Conservation (phyloP, 345 rosid genomes). For the Hypericum androsaemum region DNA sequence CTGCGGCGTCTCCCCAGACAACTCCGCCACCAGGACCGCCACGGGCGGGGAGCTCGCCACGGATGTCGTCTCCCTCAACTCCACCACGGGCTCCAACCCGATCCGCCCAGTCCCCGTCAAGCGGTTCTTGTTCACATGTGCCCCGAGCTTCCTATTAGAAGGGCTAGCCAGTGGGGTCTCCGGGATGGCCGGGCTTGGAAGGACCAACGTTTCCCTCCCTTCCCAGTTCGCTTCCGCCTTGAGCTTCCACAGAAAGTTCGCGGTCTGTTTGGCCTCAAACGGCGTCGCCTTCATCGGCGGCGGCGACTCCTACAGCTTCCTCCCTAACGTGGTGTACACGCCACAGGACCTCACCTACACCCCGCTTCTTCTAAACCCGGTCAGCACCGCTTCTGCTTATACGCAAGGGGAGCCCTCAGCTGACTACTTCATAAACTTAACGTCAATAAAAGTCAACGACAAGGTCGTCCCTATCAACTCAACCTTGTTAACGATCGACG, state of each 20-base stretch:
- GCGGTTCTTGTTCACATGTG: neutral
- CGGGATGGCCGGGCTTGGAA: neutral
- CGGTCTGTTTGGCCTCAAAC: neutral
- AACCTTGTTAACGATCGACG: constrained; percentile 3
- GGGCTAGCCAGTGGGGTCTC: neutral
- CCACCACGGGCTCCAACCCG: constrained; percentile 4
- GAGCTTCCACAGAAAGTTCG: constrained; percentile 1
- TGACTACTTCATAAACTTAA: neutral
- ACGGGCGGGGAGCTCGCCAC: constrained; percentile 1
- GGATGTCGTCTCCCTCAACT: neutral
- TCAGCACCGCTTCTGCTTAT: neutral
- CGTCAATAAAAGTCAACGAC: neutral
- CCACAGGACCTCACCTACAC: neutral
- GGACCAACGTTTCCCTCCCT: neutral
- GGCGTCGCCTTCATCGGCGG: neutral
- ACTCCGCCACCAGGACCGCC: constrained; percentile 2
- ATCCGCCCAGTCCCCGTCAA: neutral
- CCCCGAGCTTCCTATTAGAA: neutral
- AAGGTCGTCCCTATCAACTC: constrained; percentile 3
- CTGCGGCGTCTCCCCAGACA: constrained; percentile 1
- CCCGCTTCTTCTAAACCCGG: neutral
- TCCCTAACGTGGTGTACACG: neutral
- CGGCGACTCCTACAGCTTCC: neutral
- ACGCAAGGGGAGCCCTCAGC: neutral
- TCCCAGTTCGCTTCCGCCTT: constrained; percentile 1